A percentile compares a stretch with the other conserved stretches of the same genome.
Evolutionary conservation across 257 asterid genomes (phyloP).

Genomic region (Solanum gracilifrons): DNA sequence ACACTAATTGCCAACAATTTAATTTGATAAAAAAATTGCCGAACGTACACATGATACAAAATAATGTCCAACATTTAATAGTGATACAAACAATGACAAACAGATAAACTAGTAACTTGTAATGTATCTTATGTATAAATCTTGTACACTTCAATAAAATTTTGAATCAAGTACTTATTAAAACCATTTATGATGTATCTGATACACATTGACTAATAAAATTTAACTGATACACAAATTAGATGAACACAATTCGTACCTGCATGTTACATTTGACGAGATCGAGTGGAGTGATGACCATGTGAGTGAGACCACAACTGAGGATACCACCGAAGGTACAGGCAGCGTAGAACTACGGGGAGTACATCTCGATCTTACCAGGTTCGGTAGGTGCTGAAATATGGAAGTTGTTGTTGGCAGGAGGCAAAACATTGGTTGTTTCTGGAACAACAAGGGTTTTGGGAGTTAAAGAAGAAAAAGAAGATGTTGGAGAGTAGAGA

Average conservation of each 20-base stretch:
- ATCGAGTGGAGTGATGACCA: conserved; percentile 88
- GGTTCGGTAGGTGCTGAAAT: conserved; percentile 64
- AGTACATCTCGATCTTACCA: conserved; percentile 67
- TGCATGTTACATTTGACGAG: conserved; percentile 96
- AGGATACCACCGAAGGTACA: conserved; percentile 63
- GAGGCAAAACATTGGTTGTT: not conserved
- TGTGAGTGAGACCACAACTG: conserved; percentile 91
- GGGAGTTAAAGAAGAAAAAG: conserved; percentile 28
- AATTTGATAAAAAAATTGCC: too few species aligned
- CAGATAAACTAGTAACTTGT: too few species aligned
- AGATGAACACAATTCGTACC: conserved; percentile 10
- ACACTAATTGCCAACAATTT: too few species aligned
- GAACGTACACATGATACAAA: too few species aligned
- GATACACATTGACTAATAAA: too few species aligned
- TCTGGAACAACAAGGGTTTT: conserved; percentile 18
- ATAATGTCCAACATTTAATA: too few species aligned
- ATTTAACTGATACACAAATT: too few species aligned
- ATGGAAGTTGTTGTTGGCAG: conserved; percentile 27
- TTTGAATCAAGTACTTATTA: too few species aligned
- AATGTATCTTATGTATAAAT: too few species aligned
- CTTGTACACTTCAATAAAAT: too few species aligned
- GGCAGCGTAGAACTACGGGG: conserved; percentile 18
- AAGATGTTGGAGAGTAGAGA: conserved; percentile 37
- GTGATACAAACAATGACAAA: too few species aligned
- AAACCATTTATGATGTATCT: too few species aligned